These are phyloP conservation scores for Agrocybe chaxingu DNA, from an alignment of 768 basidiomycete species.

Conservation along the genomic window DNA sequence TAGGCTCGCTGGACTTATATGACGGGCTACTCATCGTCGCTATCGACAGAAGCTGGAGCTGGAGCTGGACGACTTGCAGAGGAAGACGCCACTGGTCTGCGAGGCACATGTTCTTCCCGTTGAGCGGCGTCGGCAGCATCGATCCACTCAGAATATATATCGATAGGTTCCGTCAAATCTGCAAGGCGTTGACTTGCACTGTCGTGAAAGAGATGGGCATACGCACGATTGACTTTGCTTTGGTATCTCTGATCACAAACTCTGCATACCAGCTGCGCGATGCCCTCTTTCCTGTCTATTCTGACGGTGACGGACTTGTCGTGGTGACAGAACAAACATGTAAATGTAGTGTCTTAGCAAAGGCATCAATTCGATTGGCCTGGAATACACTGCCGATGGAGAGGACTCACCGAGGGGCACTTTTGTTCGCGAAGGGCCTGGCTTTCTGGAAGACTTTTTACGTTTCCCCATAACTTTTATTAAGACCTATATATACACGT, in stretches of 20 bases:
- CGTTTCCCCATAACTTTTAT: conserved; percentile 72
- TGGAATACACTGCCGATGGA: background rate
- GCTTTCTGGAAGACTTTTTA: conserved; percentile 86
- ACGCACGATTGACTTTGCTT: conserved; percentile 78
- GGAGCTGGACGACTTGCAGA: conserved; percentile 45
- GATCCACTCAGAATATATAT: conserved; percentile 91
- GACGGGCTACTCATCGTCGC: conserved; percentile 42
- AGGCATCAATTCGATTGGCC: background rate
- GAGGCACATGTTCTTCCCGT: conserved; percentile 49
- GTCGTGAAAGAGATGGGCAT: conserved; percentile 5
- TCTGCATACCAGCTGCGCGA: conserved; percentile 77
- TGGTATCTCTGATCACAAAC: conserved; percentile 87
- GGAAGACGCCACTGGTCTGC: conserved; percentile 54
- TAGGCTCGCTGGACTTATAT: background rate
- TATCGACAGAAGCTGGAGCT: conserved; percentile 39
- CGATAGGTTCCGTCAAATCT: conserved; percentile 87
- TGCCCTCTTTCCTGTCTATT: conserved; percentile 80
- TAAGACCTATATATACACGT: background rate
- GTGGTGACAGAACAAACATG: conserved; percentile 87
- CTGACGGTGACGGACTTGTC: conserved; percentile 86
- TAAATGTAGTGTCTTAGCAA: conserved; percentile 71
- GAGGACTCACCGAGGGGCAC: conserved; percentile 65
- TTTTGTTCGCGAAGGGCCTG: conserved; percentile 61
- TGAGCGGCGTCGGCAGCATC: conserved; percentile 85
- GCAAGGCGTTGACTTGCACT: conserved; percentile 4